Conservation (phyloP, 371 early-diverging fungal species). For the Mucor circinelloides region DNA sequence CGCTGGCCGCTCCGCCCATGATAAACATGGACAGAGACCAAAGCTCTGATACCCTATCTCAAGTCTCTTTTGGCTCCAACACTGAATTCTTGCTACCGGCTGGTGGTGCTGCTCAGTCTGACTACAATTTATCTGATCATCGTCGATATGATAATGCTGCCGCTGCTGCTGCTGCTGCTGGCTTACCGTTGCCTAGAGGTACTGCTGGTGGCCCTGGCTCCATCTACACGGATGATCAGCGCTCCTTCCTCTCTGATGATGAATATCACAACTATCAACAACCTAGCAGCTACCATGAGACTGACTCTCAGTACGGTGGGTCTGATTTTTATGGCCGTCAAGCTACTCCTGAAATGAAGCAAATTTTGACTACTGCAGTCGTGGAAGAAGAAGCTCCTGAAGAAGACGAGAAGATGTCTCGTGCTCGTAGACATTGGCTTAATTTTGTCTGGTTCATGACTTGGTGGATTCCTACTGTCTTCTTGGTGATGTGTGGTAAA, state of each 20-base stretch:
- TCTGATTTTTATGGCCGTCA: constrained; percentile 11
- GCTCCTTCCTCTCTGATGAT: constrained; percentile 66
- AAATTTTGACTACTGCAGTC: constrained; percentile 29
- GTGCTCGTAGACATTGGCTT: constrained; percentile 76
- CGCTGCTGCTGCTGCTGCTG: constrained; percentile 18
- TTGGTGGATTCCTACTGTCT: constrained; percentile 85
- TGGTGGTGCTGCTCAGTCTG: constrained; percentile 2
- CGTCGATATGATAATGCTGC: constrained; percentile 6
- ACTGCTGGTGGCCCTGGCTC: constrained; percentile 7
- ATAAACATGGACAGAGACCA: constrained; percentile 29
- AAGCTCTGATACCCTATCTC: constrained; percentile 37
- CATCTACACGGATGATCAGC: constrained; percentile 60
- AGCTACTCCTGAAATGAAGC: constrained; percentile 20
- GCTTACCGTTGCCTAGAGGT: constrained; percentile 24
- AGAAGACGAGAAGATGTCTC: constrained; percentile 29
- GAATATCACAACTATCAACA: constrained; percentile 13
- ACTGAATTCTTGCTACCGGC: constrained; percentile 26
- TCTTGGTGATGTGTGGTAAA: constrained; percentile 64
- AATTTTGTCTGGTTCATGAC: constrained; percentile 82
- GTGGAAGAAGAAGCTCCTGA: constrained; percentile 19
- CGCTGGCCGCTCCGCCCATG: constrained; percentile 12
- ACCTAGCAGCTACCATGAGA: constrained; percentile 14
- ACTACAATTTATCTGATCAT: constrained; percentile 8
- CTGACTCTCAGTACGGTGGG: constrained; percentile 26
- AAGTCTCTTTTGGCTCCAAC: constrained; percentile 38